Percentiles rank a stretch among this genome's conserved stretches.
These are phyloP conservation scores for Arthrinium puccinioides DNA, from an alignment of 2,329 filamentous ascomycete genomes.

Conservation along the genomic window DNA sequence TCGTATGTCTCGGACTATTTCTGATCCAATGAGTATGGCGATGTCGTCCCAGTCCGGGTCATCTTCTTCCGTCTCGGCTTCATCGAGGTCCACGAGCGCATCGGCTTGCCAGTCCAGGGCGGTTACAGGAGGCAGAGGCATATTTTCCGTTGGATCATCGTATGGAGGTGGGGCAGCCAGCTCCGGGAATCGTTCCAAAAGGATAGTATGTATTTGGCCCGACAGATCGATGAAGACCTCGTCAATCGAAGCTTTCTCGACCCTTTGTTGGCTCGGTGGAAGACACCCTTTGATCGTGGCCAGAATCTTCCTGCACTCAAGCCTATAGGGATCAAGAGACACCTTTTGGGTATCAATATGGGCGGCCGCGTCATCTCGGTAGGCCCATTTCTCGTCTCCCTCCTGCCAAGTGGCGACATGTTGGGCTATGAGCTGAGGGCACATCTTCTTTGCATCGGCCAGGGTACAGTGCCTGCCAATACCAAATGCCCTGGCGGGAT, in stretches of 20 bases:
- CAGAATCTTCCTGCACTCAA: conserved; percentile 77
- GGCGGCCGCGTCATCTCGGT: conserved; percentile 71
- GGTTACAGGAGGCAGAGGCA: conserved; percentile 63
- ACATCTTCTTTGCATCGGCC: conserved; percentile 77
- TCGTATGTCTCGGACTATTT: conserved; percentile 76
- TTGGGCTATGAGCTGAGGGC: conserved; percentile 76
- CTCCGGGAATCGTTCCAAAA: conserved; percentile 73
- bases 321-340: conserved; percentile 83
- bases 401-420: conserved; percentile 95
- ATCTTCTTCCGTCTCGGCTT: conserved; percentile 62
- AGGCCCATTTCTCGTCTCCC: conserved; percentile 86
- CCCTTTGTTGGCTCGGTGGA: conserved; percentile 56
- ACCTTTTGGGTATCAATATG: conserved; percentile 89
- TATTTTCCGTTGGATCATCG: conserved; percentile 60
- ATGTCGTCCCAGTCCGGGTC: conserved; percentile 97
- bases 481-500: conserved; percentile 75
- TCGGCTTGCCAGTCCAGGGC: conserved; percentile 79
- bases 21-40: conserved; percentile 75
- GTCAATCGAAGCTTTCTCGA: conserved; percentile 93
- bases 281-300: conserved; percentile 68
- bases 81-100: conserved; percentile 72
- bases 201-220: conserved; percentile 67
- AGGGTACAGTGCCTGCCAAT: conserved; percentile 74
- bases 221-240: conserved; percentile 94
- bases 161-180: conserved; percentile 61